Conservation (phyloP, 768 basidiomycete species). For the Kwoniella shandongensis region DNA sequence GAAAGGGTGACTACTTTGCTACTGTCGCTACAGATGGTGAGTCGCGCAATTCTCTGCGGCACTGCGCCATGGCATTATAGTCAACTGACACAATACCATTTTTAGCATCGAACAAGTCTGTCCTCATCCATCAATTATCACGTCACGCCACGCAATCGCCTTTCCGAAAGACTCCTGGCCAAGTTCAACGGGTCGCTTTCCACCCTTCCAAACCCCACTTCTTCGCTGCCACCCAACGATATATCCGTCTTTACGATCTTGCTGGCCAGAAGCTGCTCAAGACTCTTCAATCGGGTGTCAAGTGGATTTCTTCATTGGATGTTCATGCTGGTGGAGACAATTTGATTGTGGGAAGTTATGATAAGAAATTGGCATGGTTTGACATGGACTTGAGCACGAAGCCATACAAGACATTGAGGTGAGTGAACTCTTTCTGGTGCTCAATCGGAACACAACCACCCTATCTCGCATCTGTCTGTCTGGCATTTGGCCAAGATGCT, state of each 20-base stretch:
- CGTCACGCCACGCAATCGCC: constrained; percentile 95
- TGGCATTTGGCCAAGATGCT: neutral
- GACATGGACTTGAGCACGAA: constrained; percentile 94
- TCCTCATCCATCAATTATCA: constrained; percentile 94
- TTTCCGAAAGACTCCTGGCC: constrained; percentile 91
- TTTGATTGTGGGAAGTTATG: constrained; percentile 94
- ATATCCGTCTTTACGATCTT: constrained; percentile 91
- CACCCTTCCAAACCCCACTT: constrained; percentile 93
- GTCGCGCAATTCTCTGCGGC: constrained; percentile 54
- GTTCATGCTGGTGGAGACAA: constrained; percentile 85
- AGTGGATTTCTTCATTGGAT: constrained; percentile 97
- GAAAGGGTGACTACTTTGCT: constrained; percentile 90
- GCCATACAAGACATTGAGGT: constrained; percentile 95
- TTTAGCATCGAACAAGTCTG: constrained; percentile 71
- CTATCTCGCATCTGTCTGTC: neutral
- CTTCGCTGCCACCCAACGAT: constrained; percentile 97
- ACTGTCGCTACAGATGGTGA: constrained; percentile 71
- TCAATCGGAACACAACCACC: too few species aligned
- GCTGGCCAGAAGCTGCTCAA: constrained; percentile 89
- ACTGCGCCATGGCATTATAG: too few species aligned
- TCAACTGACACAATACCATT: too few species aligned
- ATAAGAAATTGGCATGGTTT: constrained; percentile 97
- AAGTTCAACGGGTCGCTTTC: constrained; percentile 87
- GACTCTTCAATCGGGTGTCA: constrained; percentile 90
- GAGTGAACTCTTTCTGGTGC: too few species aligned